Base-by-base conservation (phyloP, 2,329 filamentous ascomycete genomes). In the Zopfia rhizophila region DNA sequence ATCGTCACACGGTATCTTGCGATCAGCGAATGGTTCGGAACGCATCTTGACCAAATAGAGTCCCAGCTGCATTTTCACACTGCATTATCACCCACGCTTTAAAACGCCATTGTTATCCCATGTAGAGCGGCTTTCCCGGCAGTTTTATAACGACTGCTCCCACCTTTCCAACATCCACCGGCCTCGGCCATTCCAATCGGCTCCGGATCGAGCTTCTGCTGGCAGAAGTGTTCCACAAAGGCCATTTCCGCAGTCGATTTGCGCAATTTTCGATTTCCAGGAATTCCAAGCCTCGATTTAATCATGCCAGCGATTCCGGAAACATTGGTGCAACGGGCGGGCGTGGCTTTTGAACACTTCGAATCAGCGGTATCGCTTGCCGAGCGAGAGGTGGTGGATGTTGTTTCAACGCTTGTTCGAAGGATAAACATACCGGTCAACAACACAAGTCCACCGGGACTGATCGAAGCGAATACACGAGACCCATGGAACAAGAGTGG, bases 401-500 rank as follows among this genome's bases (percentile, higher is more conserved):
- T 56, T 21, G 51, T 68, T 32, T 63, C 66, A 22, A 58, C 59
- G 12, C 56, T 73, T 38, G 53, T 66, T 17, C 63, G 65, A 60
- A 77, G 83, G 45, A 78, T 86, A 48, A 76, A 81, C 61, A 80
- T 86, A 51, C 79, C 81, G 5, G 76, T 75, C 58, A 83, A 80
- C 57, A 76, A 70, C 48, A 80, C 76, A 36, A 84, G 77, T 50
- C 81, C 82, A n/a, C 63, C 77, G 8, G 78, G 76, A 4, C 68
- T 85, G 42, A 73, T 82, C 28, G 79, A 79, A 60, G 82, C 83
- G 40, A 80, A 77, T 56, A 78, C 77, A 12, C 71, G 77, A 57
- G 92, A 97, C 69, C 90, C 92, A 17, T 97, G 89, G 88, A 81
- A 71, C 18, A 76, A 90, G 64, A 86, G 91, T 16, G 90, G 88